Base-by-base conservation (phyloP, 257 asterid species). In the Solanum pinnatisectum region DNA sequence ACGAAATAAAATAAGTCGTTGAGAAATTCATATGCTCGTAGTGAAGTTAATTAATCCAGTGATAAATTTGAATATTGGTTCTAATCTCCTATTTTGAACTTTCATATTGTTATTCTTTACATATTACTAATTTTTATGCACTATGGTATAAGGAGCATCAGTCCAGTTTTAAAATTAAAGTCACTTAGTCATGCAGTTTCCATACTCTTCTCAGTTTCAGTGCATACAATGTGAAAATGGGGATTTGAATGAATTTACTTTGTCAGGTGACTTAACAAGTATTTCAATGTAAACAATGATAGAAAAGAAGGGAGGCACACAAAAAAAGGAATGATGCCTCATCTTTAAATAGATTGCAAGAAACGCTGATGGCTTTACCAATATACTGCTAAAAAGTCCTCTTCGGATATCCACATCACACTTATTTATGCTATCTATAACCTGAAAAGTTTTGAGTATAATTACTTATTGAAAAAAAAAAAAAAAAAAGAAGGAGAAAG, bases 391-490 rank as follows among this genome's bases (percentile, higher is more conserved):
- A 90, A 81, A 97, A 81, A 97, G 95, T 91, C 96, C 99, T 94
- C 99, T 93, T 87, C 98, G 93, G 77, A 97, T 96, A 92, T 97
- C 99, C 88, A 94, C 99, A 87, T 97, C 99, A 82, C 98, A 96
- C 93, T 92, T 97, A 95, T 93, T 97, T 90, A 97, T 97, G 94
- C 98, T 95, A 87, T 96, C 98, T 52, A 97, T 93, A 87, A 97
- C 99, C 99, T 97, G 98, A 87, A 89, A 70, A 74, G 56, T 87
- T 71, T 76, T 52, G 40, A 40, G 42, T 79, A 37, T 37, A 32
- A 37, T 77, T 46, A 87, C 79, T 52, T 86, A 13, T 44, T 14
- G 65, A 88, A 67, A 73, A 22, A 1, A 30, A 30, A 1, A 30
- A 30, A 74, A 52, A 76, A 88, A 82, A 42, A 49, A 73, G 86